phyloP scores from a whole-genome alignment of 192 early-diverging fungal species.

The Umbelopsis sp. region DNA sequence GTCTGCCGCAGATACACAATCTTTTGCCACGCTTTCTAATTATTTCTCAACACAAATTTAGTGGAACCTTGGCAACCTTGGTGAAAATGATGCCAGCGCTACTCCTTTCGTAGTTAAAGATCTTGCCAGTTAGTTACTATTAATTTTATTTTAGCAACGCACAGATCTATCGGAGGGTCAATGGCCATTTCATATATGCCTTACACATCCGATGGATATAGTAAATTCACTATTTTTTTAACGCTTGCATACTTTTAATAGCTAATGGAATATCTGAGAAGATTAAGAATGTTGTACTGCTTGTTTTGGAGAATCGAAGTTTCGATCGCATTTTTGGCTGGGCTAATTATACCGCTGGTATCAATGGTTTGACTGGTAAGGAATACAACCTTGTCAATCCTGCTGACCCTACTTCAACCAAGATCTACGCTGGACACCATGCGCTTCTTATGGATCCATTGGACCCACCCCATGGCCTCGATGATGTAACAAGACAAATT shows the following conservation, averaged over 20 bases:
- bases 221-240: too few species aligned
- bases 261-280: slow-evolving; percentile 26
- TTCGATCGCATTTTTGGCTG: slow-evolving; percentile 29
- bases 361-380: slow-evolving; percentile 25
- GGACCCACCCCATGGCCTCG: slow-evolving; percentile 22
- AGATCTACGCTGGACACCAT: slow-evolving; percentile 30
- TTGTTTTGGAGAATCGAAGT: slow-evolving; percentile 32
- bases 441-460: slow-evolving; percentile 21
- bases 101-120: slow-evolving; percentile 26
- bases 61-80: slow-evolving; percentile 46
- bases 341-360: slow-evolving; percentile 21
- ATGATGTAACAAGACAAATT: slow-evolving; percentile 22
- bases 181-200: too few species aligned
- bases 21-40: neutral
- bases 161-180: too few species aligned
- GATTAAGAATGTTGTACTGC: slow-evolving; percentile 34
- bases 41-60: neutral
- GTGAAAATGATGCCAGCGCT: slow-evolving; percentile 39
- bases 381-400: slow-evolving; percentile 30
- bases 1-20: neutral
- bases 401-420: slow-evolving; percentile 10
- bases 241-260: neutral
- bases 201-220: too few species aligned
- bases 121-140: slow-evolving; percentile 22
- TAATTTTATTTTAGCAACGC: neutral